Evolutionary conservation across 192 early-diverging fungal species (phyloP), one percentile per base, ranked within the genome.

Genomic region (Backusella tarrabulga): DNA sequence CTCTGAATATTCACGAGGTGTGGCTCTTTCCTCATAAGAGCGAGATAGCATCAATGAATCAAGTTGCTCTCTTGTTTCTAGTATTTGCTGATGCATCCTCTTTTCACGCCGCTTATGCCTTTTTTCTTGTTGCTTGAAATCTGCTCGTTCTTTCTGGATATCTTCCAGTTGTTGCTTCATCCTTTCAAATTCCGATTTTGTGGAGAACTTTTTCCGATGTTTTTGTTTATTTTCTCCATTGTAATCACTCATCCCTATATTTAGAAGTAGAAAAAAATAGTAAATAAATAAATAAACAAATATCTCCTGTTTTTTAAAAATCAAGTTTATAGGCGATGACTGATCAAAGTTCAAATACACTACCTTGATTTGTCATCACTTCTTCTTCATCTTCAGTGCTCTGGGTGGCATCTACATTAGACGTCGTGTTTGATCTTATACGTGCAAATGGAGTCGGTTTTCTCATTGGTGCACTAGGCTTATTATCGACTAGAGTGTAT

Each of bases 51-150:
- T 23, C 12, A 63, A 12, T 26, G 56, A 63, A 63, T 63, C 56
- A 63, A 63, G 56, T 12, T 63, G 56, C 56, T 63, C 56, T 29
- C 56, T 23, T 26, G 56, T 63, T 63, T 63, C 56, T 63, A 63
- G 3, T 63, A 63, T 63, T 63, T 63, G 56, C 56, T 63, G 56
- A 21, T 63, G 56, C 56, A 63, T 63, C 26, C 56, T 63, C 12
- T 63, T 63, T 63, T 63, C 56, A 63, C 56, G 56, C 23, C 56
- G 56, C n/a, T 63, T 63, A 29, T 63, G 56, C 11, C 56, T 63
- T 63, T 63, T 63, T 63, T 63, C 56, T 63, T 63, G 56, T 3
- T 63, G 56, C 29, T 29, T 29, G 12, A 63, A 63, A 2, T 63
- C 56, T 63, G 56, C 56, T 29, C 56, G 21, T 12, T 63, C 56